These are phyloP conservation scores for Ophiosphaerella korrae DNA, from an alignment of 2,329 filamentous ascomycete species.

Conservation along the genomic window DNA sequence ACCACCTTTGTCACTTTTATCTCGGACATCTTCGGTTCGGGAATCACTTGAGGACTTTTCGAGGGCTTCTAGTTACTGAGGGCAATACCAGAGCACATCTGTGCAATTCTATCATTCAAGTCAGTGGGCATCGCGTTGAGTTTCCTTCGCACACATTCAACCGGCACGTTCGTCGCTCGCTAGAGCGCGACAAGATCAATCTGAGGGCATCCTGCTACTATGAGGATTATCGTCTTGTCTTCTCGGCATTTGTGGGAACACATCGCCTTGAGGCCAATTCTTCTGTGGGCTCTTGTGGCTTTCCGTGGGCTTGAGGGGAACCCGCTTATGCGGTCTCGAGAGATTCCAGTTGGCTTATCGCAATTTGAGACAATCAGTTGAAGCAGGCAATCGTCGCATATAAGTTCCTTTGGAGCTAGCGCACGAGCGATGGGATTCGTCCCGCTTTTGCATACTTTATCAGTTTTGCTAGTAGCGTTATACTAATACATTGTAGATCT, in stretches of 20 bases:
- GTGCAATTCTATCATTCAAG: constrained; percentile 42
- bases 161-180: constrained; percentile 43
- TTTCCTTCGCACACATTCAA: constrained; percentile 48
- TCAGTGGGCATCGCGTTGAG: constrained; percentile 48
- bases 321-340: constrained; percentile 46
- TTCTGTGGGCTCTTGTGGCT: constrained; percentile 55
- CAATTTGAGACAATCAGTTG: constrained; percentile 48
- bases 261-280: constrained; percentile 52
- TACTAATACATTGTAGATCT: constrained; percentile 43
- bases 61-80: constrained; percentile 43
- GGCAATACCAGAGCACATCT: constrained; percentile 17
- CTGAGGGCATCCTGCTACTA: constrained; percentile 48
- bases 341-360: constrained; percentile 52
- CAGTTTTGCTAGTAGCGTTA: constrained; percentile 10
- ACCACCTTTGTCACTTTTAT: constrained; percentile 25
- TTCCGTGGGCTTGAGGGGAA: constrained; percentile 52
- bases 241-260: constrained; percentile 61
- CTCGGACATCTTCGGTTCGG: constrained; percentile 28
- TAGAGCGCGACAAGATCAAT: constrained; percentile 43
- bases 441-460: constrained; percentile 25
- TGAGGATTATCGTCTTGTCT: constrained; percentile 49
- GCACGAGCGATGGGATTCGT: constrained; percentile 30
- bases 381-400: constrained; percentile 40
- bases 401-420: constrained; percentile 19
- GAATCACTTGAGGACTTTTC: constrained; percentile 36